A percentile compares a stretch with the other conserved stretches of the same genome.
phyloP scores from a whole-genome alignment of 2,329 filamentous ascomycete species.

The Penicillium sp. region DNA sequence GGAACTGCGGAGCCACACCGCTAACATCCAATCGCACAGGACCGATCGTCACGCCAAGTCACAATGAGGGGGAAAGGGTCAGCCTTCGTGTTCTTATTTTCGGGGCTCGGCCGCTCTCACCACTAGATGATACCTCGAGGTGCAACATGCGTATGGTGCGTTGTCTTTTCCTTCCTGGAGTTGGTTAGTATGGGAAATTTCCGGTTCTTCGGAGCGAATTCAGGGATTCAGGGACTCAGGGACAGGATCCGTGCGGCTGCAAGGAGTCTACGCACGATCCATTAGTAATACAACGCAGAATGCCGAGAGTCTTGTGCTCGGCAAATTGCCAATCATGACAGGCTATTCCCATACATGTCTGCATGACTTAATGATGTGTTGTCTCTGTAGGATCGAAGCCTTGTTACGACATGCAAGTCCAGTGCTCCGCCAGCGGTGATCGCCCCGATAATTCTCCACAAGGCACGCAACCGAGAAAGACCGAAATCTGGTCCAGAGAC shows the following conservation, averaged over 20 bases:
- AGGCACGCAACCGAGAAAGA: not conserved
- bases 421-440: not conserved
- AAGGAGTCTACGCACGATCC: conserved; percentile 11
- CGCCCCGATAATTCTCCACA: not conserved
- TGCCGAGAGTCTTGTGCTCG: not conserved
- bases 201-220: not conserved
- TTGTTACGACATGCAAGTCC: not conserved
- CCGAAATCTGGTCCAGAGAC: not conserved
- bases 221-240: not conserved
- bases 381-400: not conserved
- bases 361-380: not conserved
- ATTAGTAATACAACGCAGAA: not conserved
- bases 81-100: conserved; percentile 3
- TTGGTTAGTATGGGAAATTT: not conserved
- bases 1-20: not conserved
- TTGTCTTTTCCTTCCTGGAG: not conserved
- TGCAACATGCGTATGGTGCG: conserved; percentile 9
- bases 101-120: not conserved
- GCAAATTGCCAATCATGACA: not conserved
- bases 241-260: conserved; percentile 9
- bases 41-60: conserved; percentile 23
- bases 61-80: conserved; percentile 5
- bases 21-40: conserved; percentile 10
- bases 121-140: conserved; percentile 13
- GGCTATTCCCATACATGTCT: not conserved